Base-by-base conservation (phyloP, 1,139 yeast genomes). In the Pichia sp. region DNA sequence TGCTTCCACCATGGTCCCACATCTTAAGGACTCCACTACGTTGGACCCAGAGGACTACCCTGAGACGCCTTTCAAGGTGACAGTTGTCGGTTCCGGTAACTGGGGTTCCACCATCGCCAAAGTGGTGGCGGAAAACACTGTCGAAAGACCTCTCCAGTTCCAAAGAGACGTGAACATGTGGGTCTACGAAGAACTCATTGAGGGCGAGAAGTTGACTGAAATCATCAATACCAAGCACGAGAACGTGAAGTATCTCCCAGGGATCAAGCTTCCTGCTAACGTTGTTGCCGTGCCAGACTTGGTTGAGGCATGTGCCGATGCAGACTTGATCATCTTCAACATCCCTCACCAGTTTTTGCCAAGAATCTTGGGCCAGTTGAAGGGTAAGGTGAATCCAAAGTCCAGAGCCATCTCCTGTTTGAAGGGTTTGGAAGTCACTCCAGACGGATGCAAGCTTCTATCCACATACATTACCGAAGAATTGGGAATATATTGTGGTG, bases 51-150 rank as follows among this genome's bases (percentile, higher is more conserved):
- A 59, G 51, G 65, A 61, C 43, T 56, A 60, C 20, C 67, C 69
- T 8, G 64, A 57, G 33, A 59, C 49, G 33, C 72, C 70, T 27
- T 67, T 62, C 60, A 81, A 73, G 64, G 72, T 82, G 54, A 79
- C 86, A 60, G 81, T 85, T 58, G 79, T 86, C 58, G 93, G 93
- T 43, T 85, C 91, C 12, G 93, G 93, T 66, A 86, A 86, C 70
- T 86, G 93, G 97, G 98, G 98, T 57, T 89, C 97, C 42, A 92
- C 97, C 6, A 91, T 92, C 54, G 97, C 97, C 61, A 92, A 92
- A 74, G 85, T 92, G 52, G 85, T 91, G 43, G 91, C 97, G 41
- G 97, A 92, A 72, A 91, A 90, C 73, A 75, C 92, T 49, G 76
- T 76, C 45, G 85, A 80, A 63, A 79, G 87, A 72, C 83, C 90